These are phyloP conservation scores for Skeletonema tropicum DNA, from an alignment of 108 stramenopile genomes.

Conservation along the genomic window DNA sequence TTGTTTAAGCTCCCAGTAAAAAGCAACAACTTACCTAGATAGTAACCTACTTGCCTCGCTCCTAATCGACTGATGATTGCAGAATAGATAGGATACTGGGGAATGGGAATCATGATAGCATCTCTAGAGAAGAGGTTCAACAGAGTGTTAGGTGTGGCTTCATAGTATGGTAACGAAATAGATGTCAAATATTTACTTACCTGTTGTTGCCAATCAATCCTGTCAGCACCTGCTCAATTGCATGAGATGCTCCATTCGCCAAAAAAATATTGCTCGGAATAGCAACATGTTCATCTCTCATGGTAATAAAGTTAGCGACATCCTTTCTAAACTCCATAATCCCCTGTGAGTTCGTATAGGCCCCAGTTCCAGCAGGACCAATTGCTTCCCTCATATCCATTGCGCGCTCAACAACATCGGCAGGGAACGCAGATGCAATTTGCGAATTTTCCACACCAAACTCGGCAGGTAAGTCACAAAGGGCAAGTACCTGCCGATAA, in stretches of 20 bases:
- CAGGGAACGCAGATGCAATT: slow-evolving; percentile 57
- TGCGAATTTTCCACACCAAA: slow-evolving; percentile 68
- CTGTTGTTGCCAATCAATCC: slow-evolving; percentile 74
- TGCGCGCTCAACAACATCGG: slow-evolving; percentile 72
- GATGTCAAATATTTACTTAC: too few relatives aligned
- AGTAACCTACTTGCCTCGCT: slow-evolving; percentile 88
- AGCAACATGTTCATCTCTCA: slow-evolving; percentile 76
- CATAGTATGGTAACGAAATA: too few relatives aligned
- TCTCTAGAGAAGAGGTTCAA: slow-evolving; percentile 27
- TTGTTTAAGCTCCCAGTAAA: neutral
- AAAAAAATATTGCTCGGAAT: slow-evolving; percentile 87
- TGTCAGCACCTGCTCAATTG: slow-evolving; percentile 78
- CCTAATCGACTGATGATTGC: slow-evolving; percentile 77
- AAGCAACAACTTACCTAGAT: slow-evolving; percentile 49
- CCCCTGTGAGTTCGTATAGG: slow-evolving; percentile 83
- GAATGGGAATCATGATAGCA: slow-evolving; percentile 93
- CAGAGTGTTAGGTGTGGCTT: too few relatives aligned
- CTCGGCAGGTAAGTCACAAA: slow-evolving; percentile 84
- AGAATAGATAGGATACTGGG: slow-evolving; percentile 97
- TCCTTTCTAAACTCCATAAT: slow-evolving; percentile 72
- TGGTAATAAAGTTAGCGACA: slow-evolving; percentile 61
- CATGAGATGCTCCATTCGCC: slow-evolving; percentile 91
- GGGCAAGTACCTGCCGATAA: slow-evolving; percentile 84
- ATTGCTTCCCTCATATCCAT: slow-evolving; percentile 66
- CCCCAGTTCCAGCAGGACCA: slow-evolving; percentile 74